Conservation (phyloP, 345 rosid species). For the Eucalyptus shirleyi region DNA sequence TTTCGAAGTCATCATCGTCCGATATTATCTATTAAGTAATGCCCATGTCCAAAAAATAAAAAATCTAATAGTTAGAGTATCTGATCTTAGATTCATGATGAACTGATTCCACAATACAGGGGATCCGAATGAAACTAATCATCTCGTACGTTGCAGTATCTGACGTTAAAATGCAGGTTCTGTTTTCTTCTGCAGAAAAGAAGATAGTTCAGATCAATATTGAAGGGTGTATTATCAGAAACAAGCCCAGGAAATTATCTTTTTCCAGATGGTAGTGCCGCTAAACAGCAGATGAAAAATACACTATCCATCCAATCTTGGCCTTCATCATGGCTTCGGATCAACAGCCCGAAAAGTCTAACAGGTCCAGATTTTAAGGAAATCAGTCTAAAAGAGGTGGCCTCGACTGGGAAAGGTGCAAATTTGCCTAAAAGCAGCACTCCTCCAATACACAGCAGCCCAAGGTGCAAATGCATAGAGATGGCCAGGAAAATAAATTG, state of each 20-base stretch:
- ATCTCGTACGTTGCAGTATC: background rate
- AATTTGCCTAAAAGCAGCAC: slow-evolving; percentile 3
- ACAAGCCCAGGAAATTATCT: background rate
- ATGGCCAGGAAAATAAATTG: background rate
- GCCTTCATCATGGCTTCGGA: background rate
- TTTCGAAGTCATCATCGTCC: too few species aligned
- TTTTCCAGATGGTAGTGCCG: background rate
- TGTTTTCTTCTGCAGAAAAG: background rate
- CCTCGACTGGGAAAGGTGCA: background rate
- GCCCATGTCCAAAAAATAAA: background rate
- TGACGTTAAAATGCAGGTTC: background rate
- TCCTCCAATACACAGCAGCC: slow-evolving; percentile 16
- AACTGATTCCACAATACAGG: background rate
- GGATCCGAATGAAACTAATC: background rate
- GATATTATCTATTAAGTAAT: background rate
- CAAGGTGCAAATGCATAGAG: slow-evolving; percentile 10
- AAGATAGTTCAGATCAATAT: background rate
- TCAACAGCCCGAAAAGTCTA: background rate
- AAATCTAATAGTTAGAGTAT: background rate
- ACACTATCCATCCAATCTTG: background rate
- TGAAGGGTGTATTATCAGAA: background rate
- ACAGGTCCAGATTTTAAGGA: background rate
- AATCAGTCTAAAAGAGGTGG: background rate
- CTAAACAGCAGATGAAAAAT: background rate
- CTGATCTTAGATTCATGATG: background rate